Conservation (phyloP, 345 rosid species). For the Orychophragmus violaceus region DNA sequence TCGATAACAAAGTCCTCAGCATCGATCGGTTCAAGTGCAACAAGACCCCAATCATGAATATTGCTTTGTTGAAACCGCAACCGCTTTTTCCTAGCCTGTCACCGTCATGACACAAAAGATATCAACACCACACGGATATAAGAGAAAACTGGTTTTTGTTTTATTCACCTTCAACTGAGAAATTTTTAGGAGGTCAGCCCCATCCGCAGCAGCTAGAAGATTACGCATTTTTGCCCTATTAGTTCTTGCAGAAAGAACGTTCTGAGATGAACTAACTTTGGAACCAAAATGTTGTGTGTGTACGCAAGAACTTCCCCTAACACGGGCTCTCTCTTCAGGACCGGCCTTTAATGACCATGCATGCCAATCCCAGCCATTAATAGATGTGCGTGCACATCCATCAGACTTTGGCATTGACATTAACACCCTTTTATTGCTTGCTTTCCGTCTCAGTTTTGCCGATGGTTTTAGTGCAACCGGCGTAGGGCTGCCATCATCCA, state of each 20-base stretch:
- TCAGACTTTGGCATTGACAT: slow-evolving; percentile 56
- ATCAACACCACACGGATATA: slow-evolving; percentile 2
- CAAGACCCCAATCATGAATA: slow-evolving; percentile 99
- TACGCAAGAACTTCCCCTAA: slow-evolving; percentile 51
- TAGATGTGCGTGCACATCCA: slow-evolving; percentile 92
- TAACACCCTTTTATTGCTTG: slow-evolving; percentile 34
- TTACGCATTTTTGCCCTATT: slow-evolving; percentile 91
- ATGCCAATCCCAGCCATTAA: slow-evolving; percentile 95
- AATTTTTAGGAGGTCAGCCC: slow-evolving; percentile 88
- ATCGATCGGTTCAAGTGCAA: slow-evolving; percentile 90
- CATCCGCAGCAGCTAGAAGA: slow-evolving; percentile 97
- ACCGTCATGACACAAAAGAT: background rate
- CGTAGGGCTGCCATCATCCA: slow-evolving; percentile 30
- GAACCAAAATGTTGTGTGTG: slow-evolving; percentile 39
- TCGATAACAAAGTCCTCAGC: slow-evolving; percentile 97
- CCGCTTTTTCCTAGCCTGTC: slow-evolving; percentile 89
- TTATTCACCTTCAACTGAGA: slow-evolving; percentile 79
- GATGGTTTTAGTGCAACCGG: slow-evolving; percentile 31
- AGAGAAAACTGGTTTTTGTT: slow-evolving; percentile 4
- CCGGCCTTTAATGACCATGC: slow-evolving; percentile 82
- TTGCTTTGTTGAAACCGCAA: slow-evolving; percentile 90
- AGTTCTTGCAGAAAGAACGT: slow-evolving; percentile 91
- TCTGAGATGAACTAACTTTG: slow-evolving; percentile 48
- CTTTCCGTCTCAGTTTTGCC: slow-evolving; percentile 26
- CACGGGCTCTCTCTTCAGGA: slow-evolving; percentile 67